Evolutionary conservation across 164 flowering plant species (phyloP), one percentile per base, ranked within the genome.

Genomic region (Tetrastigma voinierianum): DNA sequence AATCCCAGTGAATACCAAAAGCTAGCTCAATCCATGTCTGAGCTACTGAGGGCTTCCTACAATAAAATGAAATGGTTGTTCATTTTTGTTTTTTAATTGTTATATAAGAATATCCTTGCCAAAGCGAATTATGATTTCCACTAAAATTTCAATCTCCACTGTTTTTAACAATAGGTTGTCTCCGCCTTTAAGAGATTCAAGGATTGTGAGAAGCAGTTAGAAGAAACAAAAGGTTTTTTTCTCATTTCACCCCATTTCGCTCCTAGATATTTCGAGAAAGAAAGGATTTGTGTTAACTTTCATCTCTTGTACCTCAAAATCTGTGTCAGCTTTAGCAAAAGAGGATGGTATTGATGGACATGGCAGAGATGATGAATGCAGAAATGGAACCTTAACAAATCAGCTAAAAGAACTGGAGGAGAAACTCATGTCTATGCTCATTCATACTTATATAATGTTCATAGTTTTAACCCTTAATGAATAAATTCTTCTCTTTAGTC

Each of bases 1-100:
- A 96, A 90, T 82, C 93, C 81, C 9, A 78, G 72, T 59, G 99
- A 96, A 72, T 96, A 96, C 73, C 94, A 90, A 78, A 92, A 87
- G 83, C 79, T 96, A 74, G 97, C 96, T 5, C 94, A 87, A 62
- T 96, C 99, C 15, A 70, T 90, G 86, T 62, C 97, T 46, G 99
- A 96, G 70, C 94, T 96, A 89, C 90, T 66, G 96, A 85, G 90
- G 99, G 62, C 9, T 56, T n/a, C 16, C 15, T 25, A n/a, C 19
- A 57, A 16, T 32, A 43, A 16, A 44, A n/a, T 40, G 17, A 17
- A 13, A 1, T 19, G 51, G 6, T 32, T 19, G 2, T 47, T 54
- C 10, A 16, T 40, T 17, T 65, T 67, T 25, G 43, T 59, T 67
- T 64, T 32, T 65, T 46, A 43, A 2, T n/a, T 14, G 19, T 18